phyloP scores from a whole-genome alignment of 768 basidiomycete species.

The Leccinum truebloodii region DNA sequence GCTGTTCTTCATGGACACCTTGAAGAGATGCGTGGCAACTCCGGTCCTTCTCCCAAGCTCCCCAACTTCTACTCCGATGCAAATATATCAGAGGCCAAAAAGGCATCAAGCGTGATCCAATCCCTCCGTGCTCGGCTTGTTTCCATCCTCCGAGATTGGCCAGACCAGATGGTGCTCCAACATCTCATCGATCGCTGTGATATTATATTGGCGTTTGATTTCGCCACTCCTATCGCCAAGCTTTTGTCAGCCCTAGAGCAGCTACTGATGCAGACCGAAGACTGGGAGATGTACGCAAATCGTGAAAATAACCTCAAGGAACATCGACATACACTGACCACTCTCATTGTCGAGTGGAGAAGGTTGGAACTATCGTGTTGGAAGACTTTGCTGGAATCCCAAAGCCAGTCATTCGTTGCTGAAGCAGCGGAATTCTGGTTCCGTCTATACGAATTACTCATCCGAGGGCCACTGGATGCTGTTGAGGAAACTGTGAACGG shows the following conservation, averaged over 20 bases:
- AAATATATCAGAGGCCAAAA: constrained; percentile 72
- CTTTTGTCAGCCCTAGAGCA: constrained; percentile 83
- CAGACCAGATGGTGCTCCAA: constrained; percentile 96
- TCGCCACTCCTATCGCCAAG: constrained; percentile 77
- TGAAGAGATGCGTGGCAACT: constrained; percentile 29
- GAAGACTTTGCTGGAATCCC: constrained; percentile 74
- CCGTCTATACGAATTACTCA: constrained; percentile 75
- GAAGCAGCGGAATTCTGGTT: constrained; percentile 83
- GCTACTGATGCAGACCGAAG: constrained; percentile 81
- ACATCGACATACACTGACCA: constrained; percentile 64
- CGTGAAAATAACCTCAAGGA: constrained; percentile 76
- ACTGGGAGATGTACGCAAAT: constrained; percentile 98
- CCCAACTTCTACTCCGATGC: constrained; percentile 82
- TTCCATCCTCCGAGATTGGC: constrained; percentile 76
- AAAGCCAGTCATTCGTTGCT: constrained; percentile 49
- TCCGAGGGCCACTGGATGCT: constrained; percentile 62
- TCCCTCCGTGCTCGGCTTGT: constrained; percentile 55
- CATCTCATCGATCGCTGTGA: constrained; percentile 76
- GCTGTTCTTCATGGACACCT: constrained; percentile 46
- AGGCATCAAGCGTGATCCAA: constrained; percentile 52
- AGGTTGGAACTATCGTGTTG: constrained; percentile 87
- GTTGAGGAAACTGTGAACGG: constrained; percentile 38
- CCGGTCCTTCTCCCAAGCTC: constrained; percentile 22
- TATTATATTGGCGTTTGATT: constrained; percentile 56
- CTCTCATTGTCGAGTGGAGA: constrained; percentile 86